Base-by-base conservation (phyloP, 2,329 filamentous ascomycete species). In the Akanthomyces lecanii region DNA sequence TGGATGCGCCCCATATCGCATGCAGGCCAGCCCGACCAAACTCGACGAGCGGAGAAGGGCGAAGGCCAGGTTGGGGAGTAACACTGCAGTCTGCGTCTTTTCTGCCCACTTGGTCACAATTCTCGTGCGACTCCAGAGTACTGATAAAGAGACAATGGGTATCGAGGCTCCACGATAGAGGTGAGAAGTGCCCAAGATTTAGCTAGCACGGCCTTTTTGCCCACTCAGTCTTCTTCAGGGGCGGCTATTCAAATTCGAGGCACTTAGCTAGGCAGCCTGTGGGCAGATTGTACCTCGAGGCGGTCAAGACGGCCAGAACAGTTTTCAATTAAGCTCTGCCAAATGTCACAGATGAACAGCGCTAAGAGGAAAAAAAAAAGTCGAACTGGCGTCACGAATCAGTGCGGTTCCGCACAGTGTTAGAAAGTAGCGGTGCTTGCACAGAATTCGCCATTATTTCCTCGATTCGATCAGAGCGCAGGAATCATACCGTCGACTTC, bases 1-100 rank as follows among this genome's bases (percentile, higher is more conserved):
- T 62, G 38, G 51, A 61, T 28, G 25, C 16, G 60, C 51, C 33
- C 60, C 60, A 62, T 62, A 45, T 33, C 44, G 40, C 60, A 55
- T 62, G 60, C 52, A 62, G 45, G 56, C n/a, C 44, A 55, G 55
- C 42, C 60, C 40, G 25, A 52, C 47, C 36, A 30, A 42, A n/a
- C 25, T 38, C 21, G 48, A 52, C 47, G 36, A 53, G 59, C 59
- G 36, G 47, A 36, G 42, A 36, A 12, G 38, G 21, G 2, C 25
- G 38, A 54, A 47, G n/a, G 58, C 25, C 25, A 61, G 50, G 48
- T 55, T 54, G 30, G 51, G 16, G 25, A 23, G 30, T 40, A 23
- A 21, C 51, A 55, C 28, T 44, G 51, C 42, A 54, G 55, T n/a
- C 51, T 12, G 28, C 28, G 40, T 10, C 6, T n/a, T 30, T 58